Evolutionary conservation across 441 rosid species (phyloP).

Genomic region (Erodium texanum): DNA sequence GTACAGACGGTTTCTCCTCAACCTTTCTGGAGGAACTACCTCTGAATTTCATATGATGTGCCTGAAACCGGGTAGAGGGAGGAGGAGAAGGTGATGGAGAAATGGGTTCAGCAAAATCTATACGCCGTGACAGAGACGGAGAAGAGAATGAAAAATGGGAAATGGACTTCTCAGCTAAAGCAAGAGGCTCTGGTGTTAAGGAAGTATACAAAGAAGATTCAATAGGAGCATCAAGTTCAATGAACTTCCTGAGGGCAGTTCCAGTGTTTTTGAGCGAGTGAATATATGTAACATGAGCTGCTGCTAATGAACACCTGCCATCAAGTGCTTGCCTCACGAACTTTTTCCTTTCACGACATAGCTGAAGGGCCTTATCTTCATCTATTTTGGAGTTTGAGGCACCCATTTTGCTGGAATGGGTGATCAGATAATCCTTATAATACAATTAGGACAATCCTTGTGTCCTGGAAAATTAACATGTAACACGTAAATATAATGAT

Average conservation of each 20-base stretch:
- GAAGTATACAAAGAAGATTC: slow-evolving; percentile 73
- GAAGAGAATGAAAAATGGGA: slow-evolving; percentile 63
- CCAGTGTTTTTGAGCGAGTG: slow-evolving; percentile 67
- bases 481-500: neutral
- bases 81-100: slow-evolving; percentile 59
- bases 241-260: slow-evolving; percentile 60
- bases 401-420: slow-evolving; percentile 29
- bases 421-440: neutral
- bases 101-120: slow-evolving; percentile 33
- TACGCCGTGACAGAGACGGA: slow-evolving; percentile 42
- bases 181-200: slow-evolving; percentile 62
- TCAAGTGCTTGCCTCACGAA: too few species aligned
- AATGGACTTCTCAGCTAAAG: slow-evolving; percentile 51
- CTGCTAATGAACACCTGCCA: slow-evolving; percentile 58
- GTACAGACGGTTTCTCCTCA: slow-evolving; percentile 60
- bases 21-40: slow-evolving; percentile 50
- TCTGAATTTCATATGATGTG: slow-evolving; percentile 61
- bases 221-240: slow-evolving; percentile 61
- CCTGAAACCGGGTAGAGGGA: slow-evolving; percentile 43
- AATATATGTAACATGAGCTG: slow-evolving; percentile 66
- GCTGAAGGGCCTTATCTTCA: slow-evolving; percentile 76
- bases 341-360: slow-evolving; percentile 88
- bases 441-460: neutral
- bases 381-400: slow-evolving; percentile 61
- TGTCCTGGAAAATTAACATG: neutral